Conservation (phyloP, 306 rosid genomes). For the Oxytropis ochrocephala region DNA sequence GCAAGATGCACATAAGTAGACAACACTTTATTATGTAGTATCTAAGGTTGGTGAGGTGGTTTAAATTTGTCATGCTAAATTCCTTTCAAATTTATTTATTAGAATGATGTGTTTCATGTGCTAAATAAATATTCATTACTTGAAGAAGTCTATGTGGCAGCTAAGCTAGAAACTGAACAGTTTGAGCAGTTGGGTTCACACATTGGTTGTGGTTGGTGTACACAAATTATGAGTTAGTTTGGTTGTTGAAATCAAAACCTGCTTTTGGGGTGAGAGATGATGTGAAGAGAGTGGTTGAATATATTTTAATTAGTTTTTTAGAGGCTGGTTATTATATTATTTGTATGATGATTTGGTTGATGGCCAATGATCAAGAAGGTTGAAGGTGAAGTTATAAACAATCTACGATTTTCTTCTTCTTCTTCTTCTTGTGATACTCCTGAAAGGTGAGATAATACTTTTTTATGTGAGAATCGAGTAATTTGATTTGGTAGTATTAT, state of each 20-base stretch:
- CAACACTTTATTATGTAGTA: background rate
- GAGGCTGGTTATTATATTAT: background rate
- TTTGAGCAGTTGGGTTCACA: background rate
- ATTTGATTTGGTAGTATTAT: background rate
- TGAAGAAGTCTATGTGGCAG: background rate
- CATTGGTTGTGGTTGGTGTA: slow-evolving; percentile 13
- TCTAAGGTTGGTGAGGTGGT: background rate
- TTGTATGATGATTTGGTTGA: too few relatives aligned
- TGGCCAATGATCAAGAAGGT: too few relatives aligned
- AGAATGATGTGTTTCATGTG: background rate
- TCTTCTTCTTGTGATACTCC: background rate
- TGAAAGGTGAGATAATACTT: background rate
- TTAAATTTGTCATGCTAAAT: too few relatives aligned
- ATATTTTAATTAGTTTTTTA: background rate
- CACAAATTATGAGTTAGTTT: slow-evolving; percentile 16
- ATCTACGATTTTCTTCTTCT: background rate
- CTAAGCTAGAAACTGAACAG: background rate
- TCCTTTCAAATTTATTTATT: too few relatives aligned
- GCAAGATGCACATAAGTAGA: background rate
- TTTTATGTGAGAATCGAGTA: background rate
- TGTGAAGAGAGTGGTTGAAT: slow-evolving; percentile 5
- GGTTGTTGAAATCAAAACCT: slow-evolving; percentile 19
- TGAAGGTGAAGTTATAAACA: background rate
- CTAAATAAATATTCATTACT: background rate
- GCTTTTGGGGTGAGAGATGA: background rate